Evolutionary conservation across 352 stramenopile genomes (phyloP).

Genomic region (Globisporangium ultimum): DNA sequence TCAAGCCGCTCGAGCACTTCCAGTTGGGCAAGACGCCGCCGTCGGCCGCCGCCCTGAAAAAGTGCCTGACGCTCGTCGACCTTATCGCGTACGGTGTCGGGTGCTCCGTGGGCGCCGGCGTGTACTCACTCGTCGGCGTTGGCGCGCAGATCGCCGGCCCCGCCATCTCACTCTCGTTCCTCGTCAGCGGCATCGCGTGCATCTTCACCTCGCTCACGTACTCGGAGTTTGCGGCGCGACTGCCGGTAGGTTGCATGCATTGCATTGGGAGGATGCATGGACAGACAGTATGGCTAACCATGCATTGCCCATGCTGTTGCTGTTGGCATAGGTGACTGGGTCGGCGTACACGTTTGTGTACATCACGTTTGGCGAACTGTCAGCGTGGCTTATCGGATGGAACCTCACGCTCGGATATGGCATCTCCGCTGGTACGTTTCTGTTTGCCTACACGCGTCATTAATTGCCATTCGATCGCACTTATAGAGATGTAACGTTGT

Average conservation of each 20-base stretch:
- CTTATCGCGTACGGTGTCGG: conserved; percentile 89
- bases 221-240: conserved; percentile 84
- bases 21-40: conserved; percentile 25
- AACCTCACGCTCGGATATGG: conserved; percentile 93
- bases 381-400: conserved; percentile 90
- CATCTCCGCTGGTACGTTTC: conserved; percentile 74
- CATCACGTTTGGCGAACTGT: conserved; percentile 83
- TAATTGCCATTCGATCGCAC: too few relatives aligned
- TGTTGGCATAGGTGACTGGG: conserved; percentile 59
- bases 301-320: not conserved
- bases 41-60: conserved; percentile 26
- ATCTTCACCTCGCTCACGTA: conserved; percentile 92
- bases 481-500: too few relatives aligned
- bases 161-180: conserved; percentile 88
- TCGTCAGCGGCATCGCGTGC: conserved; percentile 84
- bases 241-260: conserved; percentile 50
- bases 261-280: not conserved
- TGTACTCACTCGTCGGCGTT: conserved; percentile 90
- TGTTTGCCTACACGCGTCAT: too few relatives aligned
- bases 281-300: too few relatives aligned
- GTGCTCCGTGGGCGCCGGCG: conserved; percentile 89
- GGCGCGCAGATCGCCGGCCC: conserved; percentile 83
- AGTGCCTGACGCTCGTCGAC: conserved; percentile 73
- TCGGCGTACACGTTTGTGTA: conserved; percentile 91
- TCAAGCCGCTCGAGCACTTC: conserved; percentile 69